phyloP scores from a whole-genome alignment of 192 early-diverging fungal species.

The Physocladia obscura region DNA sequence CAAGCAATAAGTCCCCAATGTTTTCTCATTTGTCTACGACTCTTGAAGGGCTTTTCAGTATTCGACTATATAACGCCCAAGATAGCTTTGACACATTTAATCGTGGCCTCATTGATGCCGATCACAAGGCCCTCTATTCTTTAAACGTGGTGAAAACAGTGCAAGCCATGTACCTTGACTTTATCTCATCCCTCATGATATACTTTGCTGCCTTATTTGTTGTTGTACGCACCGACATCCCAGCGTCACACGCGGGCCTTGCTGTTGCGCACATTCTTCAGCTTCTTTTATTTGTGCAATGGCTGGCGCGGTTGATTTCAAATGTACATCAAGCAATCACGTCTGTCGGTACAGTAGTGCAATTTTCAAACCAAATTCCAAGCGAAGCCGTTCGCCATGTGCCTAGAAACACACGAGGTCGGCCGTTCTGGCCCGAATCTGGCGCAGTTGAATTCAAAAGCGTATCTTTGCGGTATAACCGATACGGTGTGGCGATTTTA shows the following conservation, averaged over 20 bases:
- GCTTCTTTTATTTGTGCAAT: constrained; percentile 68
- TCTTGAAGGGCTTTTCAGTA: constrained; percentile 68
- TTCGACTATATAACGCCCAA: constrained; percentile 67
- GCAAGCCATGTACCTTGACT: constrained; percentile 63
- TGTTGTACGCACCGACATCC: constrained; percentile 24
- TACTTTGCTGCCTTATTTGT: constrained; percentile 58
- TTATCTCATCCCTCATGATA: constrained; percentile 63
- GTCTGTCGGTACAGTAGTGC: constrained; percentile 57
- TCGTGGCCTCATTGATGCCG: constrained; percentile 60
- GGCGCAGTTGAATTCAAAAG: constrained; percentile 63
- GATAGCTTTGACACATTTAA: constrained; percentile 62
- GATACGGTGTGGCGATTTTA: constrained; percentile 67
- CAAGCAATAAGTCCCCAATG: constrained; percentile 65
- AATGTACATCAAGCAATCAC: constrained; percentile 62
- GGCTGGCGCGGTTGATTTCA: constrained; percentile 55
- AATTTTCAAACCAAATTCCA: constrained; percentile 50
- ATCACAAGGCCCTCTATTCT: constrained; percentile 69
- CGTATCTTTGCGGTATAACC: constrained; percentile 67
- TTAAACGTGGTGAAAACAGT: constrained; percentile 65
- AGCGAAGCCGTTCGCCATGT: constrained; percentile 24
- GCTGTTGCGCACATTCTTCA: constrained; percentile 68
- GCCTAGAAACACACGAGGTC: constrained; percentile 30
- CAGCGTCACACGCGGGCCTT: constrained; percentile 51
- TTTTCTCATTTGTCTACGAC: constrained; percentile 73
- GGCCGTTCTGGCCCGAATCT: constrained; percentile 46